Conservation (phyloP, 1,284 basidiomycete genomes). For the Mycosarcoma maydis region DNA sequence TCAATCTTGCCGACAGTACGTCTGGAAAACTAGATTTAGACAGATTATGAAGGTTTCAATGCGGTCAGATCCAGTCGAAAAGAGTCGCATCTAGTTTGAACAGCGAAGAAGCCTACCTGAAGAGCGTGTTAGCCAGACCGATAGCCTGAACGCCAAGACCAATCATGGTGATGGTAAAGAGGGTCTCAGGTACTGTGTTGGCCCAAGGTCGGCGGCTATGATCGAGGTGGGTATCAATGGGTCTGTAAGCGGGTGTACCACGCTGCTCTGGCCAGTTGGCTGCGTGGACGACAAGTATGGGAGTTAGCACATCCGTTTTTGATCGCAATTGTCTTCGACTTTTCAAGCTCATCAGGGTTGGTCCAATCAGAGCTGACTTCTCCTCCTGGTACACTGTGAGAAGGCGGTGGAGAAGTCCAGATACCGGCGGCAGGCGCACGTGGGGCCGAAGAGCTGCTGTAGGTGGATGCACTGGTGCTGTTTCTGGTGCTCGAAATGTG, state of each 20-base stretch:
- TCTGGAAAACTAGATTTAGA: background rate
- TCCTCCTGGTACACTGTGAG: conserved; percentile 8
- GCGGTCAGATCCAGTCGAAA: background rate
- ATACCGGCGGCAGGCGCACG: conserved; percentile 8
- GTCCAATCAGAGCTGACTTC: conserved; percentile 1
- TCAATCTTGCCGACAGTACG: conserved; percentile 10
- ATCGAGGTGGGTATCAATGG: conserved; percentile 9
- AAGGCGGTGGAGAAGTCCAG: conserved; percentile 8
- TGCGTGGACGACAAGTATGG: too few species aligned
- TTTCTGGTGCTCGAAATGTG: conserved; percentile 5
- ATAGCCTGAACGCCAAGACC: conserved; percentile 17
- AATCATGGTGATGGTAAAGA: conserved; percentile 18
- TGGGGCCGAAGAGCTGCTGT: background rate
- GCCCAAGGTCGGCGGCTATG: conserved; percentile 12
- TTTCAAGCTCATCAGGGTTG: conserved; percentile 11
- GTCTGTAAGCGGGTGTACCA: conserved; percentile 12
- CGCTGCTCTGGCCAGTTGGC: conserved; percentile 14
- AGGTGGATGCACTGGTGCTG: background rate
- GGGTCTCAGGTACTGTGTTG: conserved; percentile 10
- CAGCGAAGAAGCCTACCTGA: conserved; percentile 4
- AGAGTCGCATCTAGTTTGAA: background rate
- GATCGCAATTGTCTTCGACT: too few species aligned
- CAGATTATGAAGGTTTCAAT: background rate
- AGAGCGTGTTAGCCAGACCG: conserved; percentile 15
- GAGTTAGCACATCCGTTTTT: too few species aligned